Conservation (phyloP, 495 filamentous ascomycete genomes). For the Aspergillus avenaceus region DNA sequence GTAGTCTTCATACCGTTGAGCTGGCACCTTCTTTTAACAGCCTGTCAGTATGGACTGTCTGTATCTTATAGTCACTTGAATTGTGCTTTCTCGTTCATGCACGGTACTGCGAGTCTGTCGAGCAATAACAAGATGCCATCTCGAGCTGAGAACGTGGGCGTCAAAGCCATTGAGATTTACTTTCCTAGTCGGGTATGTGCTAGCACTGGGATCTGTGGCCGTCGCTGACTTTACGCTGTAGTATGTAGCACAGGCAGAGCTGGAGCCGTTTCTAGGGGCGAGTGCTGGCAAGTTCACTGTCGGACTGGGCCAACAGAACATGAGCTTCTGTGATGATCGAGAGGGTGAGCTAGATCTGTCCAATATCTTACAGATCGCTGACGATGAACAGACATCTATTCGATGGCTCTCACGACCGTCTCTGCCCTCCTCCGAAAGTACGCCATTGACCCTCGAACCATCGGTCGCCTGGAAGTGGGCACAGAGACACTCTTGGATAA, state of each 20-base stretch:
- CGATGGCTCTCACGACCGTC: constrained; percentile 81
- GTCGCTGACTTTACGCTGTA: too few species aligned
- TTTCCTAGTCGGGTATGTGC: constrained; percentile 84
- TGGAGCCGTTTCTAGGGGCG: constrained; percentile 98
- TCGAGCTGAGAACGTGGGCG: constrained; percentile 93
- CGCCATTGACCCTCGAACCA: constrained; percentile 82
- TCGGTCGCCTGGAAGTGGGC: constrained; percentile 94
- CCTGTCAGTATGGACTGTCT: too few species aligned
- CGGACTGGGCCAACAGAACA: constrained; percentile 97
- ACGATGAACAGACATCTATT: constrained; percentile 82
- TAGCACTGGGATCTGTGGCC: too few species aligned
- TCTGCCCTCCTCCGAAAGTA: constrained; percentile 90
- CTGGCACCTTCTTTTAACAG: too few species aligned
- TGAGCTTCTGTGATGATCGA: constrained; percentile 99
- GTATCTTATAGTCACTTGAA: too few species aligned
- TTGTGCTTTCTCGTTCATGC: too few species aligned
- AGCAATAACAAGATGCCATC: constrained; percentile 71
- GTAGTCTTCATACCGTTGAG: not conserved
- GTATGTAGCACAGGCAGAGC: constrained; percentile 94
- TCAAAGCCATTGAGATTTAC: constrained; percentile 99
- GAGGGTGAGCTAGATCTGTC: constrained; percentile 68
- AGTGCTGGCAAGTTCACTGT: constrained; percentile 95
- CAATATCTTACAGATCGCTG: constrained; percentile 1
- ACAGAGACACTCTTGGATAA: constrained; percentile 99
- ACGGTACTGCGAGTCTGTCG: too few species aligned